These are phyloP conservation scores for Citropsis articulata DNA, from an alignment of 345 rosid species.

Conservation along the genomic window DNA sequence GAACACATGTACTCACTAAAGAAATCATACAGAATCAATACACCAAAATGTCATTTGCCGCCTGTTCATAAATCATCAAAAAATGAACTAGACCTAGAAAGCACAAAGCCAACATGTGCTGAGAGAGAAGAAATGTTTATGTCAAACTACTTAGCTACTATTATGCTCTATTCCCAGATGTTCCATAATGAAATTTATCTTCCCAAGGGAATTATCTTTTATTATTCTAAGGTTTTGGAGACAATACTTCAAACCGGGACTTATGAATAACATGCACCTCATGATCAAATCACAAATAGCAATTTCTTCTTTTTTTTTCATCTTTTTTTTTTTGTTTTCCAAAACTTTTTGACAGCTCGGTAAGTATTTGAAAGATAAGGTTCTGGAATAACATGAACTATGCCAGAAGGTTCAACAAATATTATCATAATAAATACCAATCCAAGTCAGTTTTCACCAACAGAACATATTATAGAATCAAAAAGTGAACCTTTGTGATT, in stretches of 20 bases:
- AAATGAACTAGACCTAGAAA: not conserved
- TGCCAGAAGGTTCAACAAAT: not conserved
- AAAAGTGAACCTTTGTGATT: slow-evolving; percentile 60
- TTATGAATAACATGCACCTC: not conserved
- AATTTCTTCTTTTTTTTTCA: not conserved
- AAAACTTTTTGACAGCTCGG: not conserved
- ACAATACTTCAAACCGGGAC: not conserved
- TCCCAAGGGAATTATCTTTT: not conserved
- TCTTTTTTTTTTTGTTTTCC: not conserved
- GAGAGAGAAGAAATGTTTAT: not conserved
- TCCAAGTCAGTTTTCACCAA: not conserved
- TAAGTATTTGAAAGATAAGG: not conserved
- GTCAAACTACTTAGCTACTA: not conserved
- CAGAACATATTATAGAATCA: not conserved
- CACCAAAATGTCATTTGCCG: not conserved
- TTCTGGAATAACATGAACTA: not conserved
- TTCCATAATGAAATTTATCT: not conserved
- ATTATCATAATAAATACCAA: not conserved
- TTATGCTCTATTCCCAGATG: not conserved
- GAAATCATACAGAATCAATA: not conserved
- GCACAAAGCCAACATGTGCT: not conserved
- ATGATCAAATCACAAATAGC: not conserved
- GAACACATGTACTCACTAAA: not conserved
- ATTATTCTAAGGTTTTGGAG: not conserved
- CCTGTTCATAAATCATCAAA: not conserved